These are phyloP conservation scores for Kodamaea jinghongensis DNA, from an alignment of 805 yeast species.

Conservation along the genomic window DNA sequence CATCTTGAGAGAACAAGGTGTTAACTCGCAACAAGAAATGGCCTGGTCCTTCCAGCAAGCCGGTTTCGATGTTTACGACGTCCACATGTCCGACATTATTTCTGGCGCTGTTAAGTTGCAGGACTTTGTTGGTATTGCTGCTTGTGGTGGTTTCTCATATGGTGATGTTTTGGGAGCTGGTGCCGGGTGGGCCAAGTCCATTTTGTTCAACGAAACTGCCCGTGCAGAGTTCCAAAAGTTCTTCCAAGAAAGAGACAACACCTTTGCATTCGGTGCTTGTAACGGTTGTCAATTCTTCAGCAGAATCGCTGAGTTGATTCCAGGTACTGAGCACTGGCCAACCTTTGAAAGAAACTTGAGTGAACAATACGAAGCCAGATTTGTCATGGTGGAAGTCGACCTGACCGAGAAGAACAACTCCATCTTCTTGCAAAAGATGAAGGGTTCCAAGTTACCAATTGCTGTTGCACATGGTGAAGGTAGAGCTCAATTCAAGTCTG, in stretches of 20 bases:
- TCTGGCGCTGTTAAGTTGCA: slow-evolving; percentile 68
- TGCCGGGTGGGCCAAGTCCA: slow-evolving; percentile 98
- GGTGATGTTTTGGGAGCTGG: slow-evolving; percentile 99
- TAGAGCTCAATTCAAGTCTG: slow-evolving; percentile 65
- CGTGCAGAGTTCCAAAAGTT: slow-evolving; percentile 74
- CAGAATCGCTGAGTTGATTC: slow-evolving; percentile 79
- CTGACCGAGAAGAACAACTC: slow-evolving; percentile 47
- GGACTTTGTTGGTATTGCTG: slow-evolving; percentile 89
- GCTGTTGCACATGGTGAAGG: slow-evolving; percentile 99
- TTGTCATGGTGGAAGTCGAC: slow-evolving; percentile 78
- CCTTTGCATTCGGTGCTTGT: slow-evolving; percentile 97
- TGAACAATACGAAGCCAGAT: slow-evolving; percentile 97
- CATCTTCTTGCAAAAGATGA: slow-evolving; percentile 85
- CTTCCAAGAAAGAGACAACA: slow-evolving; percentile 83
- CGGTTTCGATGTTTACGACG: slow-evolving; percentile 91
- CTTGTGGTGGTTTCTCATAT: slow-evolving; percentile 98
- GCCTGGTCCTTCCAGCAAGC: slow-evolving; percentile 95
- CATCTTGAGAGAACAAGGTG: slow-evolving; percentile 96
- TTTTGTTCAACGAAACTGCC: slow-evolving; percentile 75
- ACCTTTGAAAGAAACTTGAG: slow-evolving; percentile 84
- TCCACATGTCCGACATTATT: slow-evolving; percentile 92
- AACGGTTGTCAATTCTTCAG: slow-evolving; percentile 97
- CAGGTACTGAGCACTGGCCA: slow-evolving; percentile 96
- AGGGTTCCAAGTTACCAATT: slow-evolving; percentile 90
- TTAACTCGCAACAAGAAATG: slow-evolving; percentile 97